Base-by-base conservation (phyloP, 805 yeast genomes). In the Torulaspora delbrueckii region DNA sequence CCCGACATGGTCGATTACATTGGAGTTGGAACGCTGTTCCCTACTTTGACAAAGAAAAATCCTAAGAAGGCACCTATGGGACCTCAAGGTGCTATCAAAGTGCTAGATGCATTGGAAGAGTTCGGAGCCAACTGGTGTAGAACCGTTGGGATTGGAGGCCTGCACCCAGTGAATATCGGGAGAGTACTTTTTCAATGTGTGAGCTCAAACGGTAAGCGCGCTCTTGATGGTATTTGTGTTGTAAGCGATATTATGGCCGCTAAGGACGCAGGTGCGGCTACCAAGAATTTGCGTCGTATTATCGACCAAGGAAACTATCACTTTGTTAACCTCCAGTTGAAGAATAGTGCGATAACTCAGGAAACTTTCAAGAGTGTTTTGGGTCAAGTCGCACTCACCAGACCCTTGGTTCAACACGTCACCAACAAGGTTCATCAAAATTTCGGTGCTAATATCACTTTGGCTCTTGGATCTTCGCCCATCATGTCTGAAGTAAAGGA, bases 341-440 rank as follows among this genome's bases (percentile, higher is more conserved):
- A 27, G 2, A 24, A 30, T 3, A 18, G 26, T 12, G 4, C 37
- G 1, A 5, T 38, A 1, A 39, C 40, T 9, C n/a, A 14, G 1
- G 42, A 40, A 10, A 14, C 47, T 2, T 40, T 56, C 27, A 43
- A 40, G 36, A 47, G 36, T 13, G 40, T 62, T 1, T 54, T 71
- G 3, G 28, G 45, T 1, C 57, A 58, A 35, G 66, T 67, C 10
- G 43, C 56, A 4, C 7, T 45, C 10, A 52, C 53, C 0, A 67
- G 70, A 4, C 95, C 96, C 0, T 64, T 89, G 53, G 81, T 87
- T 6, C 96, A 90, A 58, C 95, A 89, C 56, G 82, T 90, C 47
- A 89, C 96, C 16, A 89, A 89, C 59, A 76, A 75, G 45, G 96
- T 90, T n/a, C 96, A 86, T 23, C 86, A 86, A 58, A 85, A 86